Evolutionary conservation across 2,329 filamentous ascomycete genomes (phyloP).

Genomic region (Botrytis elliptica): DNA sequence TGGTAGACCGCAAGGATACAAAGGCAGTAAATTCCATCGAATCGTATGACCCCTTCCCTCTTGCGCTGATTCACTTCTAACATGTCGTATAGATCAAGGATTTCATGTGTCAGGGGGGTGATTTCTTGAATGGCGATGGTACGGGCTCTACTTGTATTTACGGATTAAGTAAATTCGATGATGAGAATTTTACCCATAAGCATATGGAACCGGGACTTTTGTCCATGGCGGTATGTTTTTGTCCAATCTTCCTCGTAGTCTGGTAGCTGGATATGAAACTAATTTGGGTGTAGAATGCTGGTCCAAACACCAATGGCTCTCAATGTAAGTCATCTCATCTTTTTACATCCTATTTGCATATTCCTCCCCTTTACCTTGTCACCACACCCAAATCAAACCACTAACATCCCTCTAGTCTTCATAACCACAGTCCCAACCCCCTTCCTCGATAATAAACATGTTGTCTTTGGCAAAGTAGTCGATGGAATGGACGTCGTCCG

Average conservation of each 20-base stretch:
- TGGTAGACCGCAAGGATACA: constrained; percentile 86
- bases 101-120: constrained; percentile 97
- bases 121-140: constrained; percentile 91
- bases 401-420: constrained; percentile 93
- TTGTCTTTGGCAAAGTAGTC: constrained; percentile 88
- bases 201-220: constrained; percentile 79
- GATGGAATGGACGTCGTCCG: constrained; percentile 87
- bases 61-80: background rate
- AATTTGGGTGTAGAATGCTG: constrained; percentile 65
- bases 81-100: constrained; percentile 64
- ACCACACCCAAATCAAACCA: constrained; percentile 44
- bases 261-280: constrained; percentile 6
- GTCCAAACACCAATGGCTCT: constrained; percentile 87
- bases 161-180: constrained; percentile 77
- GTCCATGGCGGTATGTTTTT: constrained; percentile 79
- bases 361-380: background rate
- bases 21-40: constrained; percentile 89
- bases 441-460: constrained; percentile 89
- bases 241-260: background rate
- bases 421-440: constrained; percentile 87
- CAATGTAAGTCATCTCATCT: constrained; percentile 53
- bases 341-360: background rate
- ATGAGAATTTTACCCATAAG: constrained; percentile 83
- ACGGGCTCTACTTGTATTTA: constrained; percentile 88
- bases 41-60: constrained; percentile 60